Percentiles rank a stretch among this genome's conserved stretches.
Evolutionary conservation across 805 yeast genomes (phyloP).

Genomic region (Clavispora santaluciae): DNA sequence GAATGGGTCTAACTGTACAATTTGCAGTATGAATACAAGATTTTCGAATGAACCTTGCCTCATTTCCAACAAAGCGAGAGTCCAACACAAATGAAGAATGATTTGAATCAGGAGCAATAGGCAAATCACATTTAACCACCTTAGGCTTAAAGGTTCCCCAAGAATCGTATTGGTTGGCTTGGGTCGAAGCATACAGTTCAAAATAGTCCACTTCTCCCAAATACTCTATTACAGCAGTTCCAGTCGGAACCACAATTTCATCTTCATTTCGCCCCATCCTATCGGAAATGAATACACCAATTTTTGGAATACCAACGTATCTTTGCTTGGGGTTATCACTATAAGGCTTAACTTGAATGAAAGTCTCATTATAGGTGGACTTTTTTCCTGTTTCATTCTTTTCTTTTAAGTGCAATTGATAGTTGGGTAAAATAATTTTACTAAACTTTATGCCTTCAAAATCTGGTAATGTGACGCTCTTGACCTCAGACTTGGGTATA

Average conservation of each 20-base stretch:
- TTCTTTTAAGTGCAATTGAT: constrained; percentile 26
- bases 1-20: constrained; percentile 53
- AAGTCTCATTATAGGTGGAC: constrained; percentile 21
- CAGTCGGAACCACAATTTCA: constrained; percentile 32
- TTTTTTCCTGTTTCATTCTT: constrained; percentile 27
- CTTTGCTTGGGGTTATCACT: constrained; percentile 55
- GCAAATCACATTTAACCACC: constrained; percentile 23
- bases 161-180: constrained; percentile 68
- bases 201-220: constrained; percentile 71
- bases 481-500: constrained; percentile 7
- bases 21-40: constrained; percentile 65
- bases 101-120: constrained; percentile 17
- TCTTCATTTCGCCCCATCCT: constrained; percentile 8
- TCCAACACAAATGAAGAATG: constrained; percentile 68
- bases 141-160: constrained; percentile 62
- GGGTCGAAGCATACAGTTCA: constrained; percentile 56
- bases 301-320: constrained; percentile 64
- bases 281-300: constrained; percentile 51
- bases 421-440: constrained; percentile 29
- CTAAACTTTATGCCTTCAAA: constrained; percentile 28
- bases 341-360: constrained; percentile 50
- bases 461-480: constrained; percentile 21
- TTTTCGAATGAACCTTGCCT: constrained; percentile 67
- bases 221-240: constrained; percentile 53
- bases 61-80: constrained; percentile 74